A percentile compares a stretch with the other conserved stretches of the same genome.
Conservation (phyloP, 495 filamentous ascomycete genomes). For the Hypoxylon subgilvum region DNA sequence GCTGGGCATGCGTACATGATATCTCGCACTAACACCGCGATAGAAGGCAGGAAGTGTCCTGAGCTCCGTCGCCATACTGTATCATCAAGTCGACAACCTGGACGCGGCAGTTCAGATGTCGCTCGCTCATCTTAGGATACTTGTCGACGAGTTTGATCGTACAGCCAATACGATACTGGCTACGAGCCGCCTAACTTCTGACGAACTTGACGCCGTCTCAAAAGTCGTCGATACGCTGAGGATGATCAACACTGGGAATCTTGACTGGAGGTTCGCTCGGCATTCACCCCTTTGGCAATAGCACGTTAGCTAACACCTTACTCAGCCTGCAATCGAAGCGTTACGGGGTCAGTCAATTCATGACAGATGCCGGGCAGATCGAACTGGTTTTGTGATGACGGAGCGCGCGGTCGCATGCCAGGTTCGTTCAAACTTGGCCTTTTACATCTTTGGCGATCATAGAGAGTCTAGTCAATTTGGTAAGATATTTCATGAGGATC, state of each 20-base stretch:
- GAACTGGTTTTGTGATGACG: constrained; percentile 32
- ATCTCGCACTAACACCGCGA: background rate
- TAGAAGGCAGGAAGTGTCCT: constrained; percentile 38
- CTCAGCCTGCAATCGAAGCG: constrained; percentile 31
- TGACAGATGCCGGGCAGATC: constrained; percentile 24
- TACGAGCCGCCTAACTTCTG: constrained; percentile 1
- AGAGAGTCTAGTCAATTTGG: too few relatives aligned
- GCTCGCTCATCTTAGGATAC: constrained; percentile 29
- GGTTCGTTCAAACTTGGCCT: too few relatives aligned
- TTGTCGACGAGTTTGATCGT: constrained; percentile 33
- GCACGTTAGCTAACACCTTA: constrained; percentile 4
- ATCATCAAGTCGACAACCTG: constrained; percentile 30
- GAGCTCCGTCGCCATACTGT: constrained; percentile 41
- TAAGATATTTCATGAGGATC: too few relatives aligned
- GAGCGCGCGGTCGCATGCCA: too few relatives aligned
- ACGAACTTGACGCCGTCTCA: constrained; percentile 25
- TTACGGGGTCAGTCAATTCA: constrained; percentile 31
- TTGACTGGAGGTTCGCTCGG: constrained; percentile 37
- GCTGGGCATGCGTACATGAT: too few relatives aligned
- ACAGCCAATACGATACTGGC: constrained; percentile 27
- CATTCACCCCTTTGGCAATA: background rate
- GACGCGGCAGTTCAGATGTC: constrained; percentile 39
- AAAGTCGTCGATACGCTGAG: constrained; percentile 26
- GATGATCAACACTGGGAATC: constrained; percentile 36
- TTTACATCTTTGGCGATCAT: too few relatives aligned